Evolutionary conservation across 768 basidiomycete genomes (phyloP).

Genomic region (Calvatia gigantea): DNA sequence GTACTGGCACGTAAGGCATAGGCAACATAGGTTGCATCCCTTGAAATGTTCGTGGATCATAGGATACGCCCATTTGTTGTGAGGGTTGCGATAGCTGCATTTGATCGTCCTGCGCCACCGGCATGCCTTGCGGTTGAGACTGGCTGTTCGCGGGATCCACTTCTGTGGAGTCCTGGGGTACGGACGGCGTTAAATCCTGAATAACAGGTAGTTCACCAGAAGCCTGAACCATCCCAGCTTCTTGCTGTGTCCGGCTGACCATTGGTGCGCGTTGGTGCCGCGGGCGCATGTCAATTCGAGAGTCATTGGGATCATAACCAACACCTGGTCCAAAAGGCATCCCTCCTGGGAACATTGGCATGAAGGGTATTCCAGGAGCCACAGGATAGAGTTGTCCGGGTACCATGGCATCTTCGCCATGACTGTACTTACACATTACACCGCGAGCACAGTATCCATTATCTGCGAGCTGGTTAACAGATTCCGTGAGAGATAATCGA

Average conservation of each 20-base stretch:
- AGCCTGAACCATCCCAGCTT: conserved; percentile 42
- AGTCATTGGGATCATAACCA: conserved; percentile 74
- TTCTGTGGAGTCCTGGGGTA: conserved; percentile 27
- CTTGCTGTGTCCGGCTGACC: conserved; percentile 51
- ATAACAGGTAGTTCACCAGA: conserved; percentile 81
- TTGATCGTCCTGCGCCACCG: conserved; percentile 14
- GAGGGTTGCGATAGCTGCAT: not conserved
- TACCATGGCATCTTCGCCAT: conserved; percentile 84
- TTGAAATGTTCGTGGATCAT: not conserved
- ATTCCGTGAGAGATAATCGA: conserved; percentile 1
- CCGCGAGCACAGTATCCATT: conserved; percentile 91
- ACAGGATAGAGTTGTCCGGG: conserved; percentile 67
- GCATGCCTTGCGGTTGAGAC: conserved; percentile 16
- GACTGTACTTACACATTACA: conserved; percentile 86
- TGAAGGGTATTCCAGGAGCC: conserved; percentile 57
- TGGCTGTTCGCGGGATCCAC: conserved; percentile 24
- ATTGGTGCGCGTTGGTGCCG: conserved; percentile 52
- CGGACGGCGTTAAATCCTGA: conserved; percentile 72
- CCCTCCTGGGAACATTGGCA: conserved; percentile 64
- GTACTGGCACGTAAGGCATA: conserved; percentile 18
- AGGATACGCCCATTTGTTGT: conserved; percentile 5
- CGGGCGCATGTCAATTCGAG: conserved; percentile 75
- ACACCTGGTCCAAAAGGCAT: conserved; percentile 52
- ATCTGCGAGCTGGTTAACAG: conserved; percentile 43
- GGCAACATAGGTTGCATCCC: conserved; percentile 6